Conservation (phyloP, 192 early-diverging fungal species). For the Spinellus fusiger region DNA sequence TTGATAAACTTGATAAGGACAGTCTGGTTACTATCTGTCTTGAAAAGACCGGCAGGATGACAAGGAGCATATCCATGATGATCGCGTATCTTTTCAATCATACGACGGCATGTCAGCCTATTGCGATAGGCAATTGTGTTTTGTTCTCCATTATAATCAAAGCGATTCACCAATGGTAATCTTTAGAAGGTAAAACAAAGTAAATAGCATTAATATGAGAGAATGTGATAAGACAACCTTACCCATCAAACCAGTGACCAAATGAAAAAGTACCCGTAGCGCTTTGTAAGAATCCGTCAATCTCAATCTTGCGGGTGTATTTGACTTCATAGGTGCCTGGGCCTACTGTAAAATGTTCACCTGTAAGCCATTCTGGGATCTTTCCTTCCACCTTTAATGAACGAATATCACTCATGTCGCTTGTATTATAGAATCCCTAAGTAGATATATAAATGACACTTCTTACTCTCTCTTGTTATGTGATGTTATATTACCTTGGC, state of each 20-base stretch:
- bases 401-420: constrained; percentile 7
- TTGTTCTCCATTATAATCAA: constrained; percentile 50
- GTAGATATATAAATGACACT: too few species aligned
- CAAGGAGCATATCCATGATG: constrained; percentile 67
- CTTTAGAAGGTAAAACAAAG: constrained; percentile 16
- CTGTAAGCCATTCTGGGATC: constrained; percentile 61
- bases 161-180: constrained; percentile 62
- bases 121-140: constrained; percentile 58
- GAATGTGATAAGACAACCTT: constrained; percentile 4
- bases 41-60: constrained; percentile 62
- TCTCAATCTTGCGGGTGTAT: constrained; percentile 54
- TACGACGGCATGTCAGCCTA: constrained; percentile 51
- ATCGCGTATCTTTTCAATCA: constrained; percentile 57
- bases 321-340: constrained; percentile 62
- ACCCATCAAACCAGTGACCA: constrained; percentile 73
- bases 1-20: constrained; percentile 57
- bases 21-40: constrained; percentile 67
- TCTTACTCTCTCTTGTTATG: not conserved
- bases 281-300: constrained; percentile 56
- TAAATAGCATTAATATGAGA: not conserved
- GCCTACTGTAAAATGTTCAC: constrained; percentile 60
- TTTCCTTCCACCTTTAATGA: constrained; percentile 48
- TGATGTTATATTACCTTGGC: not conserved
- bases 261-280: constrained; percentile 60
- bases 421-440: constrained; percentile 27